These are phyloP conservation scores for Passalora sequoiae DNA, from an alignment of 2,329 filamentous ascomycete genomes.

Conservation along the genomic window DNA sequence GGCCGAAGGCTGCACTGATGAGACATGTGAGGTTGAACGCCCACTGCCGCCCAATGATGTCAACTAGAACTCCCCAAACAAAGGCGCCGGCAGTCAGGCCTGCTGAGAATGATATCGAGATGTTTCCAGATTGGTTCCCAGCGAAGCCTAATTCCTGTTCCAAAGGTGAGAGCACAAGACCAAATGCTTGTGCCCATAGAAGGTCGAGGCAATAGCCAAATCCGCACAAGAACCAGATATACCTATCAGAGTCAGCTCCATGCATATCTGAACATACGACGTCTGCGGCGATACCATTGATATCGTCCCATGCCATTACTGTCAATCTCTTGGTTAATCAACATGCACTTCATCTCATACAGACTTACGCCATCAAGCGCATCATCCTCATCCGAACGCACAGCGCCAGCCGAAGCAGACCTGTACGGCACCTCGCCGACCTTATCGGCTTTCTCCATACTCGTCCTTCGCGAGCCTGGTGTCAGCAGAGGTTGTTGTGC, in stretches of 20 bases:
- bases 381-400: not conserved
- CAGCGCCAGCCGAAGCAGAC: not conserved
- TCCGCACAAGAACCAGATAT: conserved; percentile 48
- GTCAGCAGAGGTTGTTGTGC: conserved; percentile 7
- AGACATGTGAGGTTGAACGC: conserved; percentile 57
- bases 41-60: conserved; percentile 51
- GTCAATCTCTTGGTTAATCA: conserved; percentile 48
- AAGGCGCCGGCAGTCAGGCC: conserved; percentile 54
- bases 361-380: conserved; percentile 31
- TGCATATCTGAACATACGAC: no score
- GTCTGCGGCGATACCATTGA: conserved; percentile 39
- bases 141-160: conserved; percentile 54
- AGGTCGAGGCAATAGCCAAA: conserved; percentile 54
- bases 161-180: conserved; percentile 51
- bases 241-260: conserved; percentile 6
- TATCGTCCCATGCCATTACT: conserved; percentile 50
- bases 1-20: conserved; percentile 51
- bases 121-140: conserved; percentile 42
- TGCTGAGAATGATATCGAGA: conserved; percentile 48
- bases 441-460: conserved; percentile 1
- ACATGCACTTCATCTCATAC: conserved; percentile 43
- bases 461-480: not conserved
- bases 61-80: conserved; percentile 52
- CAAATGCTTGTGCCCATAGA: conserved; percentile 56
- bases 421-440: conserved; percentile 1